Base-by-base conservation (phyloP, 495 filamentous ascomycete species). In the Neurospora sp. region DNA sequence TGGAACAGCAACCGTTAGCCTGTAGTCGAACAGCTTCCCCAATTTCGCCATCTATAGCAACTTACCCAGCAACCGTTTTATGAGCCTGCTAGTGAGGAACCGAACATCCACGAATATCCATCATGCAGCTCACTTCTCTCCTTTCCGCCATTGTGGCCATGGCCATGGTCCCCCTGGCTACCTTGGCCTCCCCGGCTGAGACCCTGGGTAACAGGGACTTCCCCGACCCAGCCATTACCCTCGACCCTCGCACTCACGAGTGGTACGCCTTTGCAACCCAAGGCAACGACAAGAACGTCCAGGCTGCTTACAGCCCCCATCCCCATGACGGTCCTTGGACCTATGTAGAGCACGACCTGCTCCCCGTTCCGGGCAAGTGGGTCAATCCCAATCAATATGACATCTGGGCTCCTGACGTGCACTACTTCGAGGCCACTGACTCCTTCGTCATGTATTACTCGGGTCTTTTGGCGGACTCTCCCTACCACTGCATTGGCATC, bases 391-490 rank as follows among this genome's bases (percentile, higher is more conserved):
- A 75, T 3, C 72, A 74, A 12, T 76, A 77, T 1, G 74, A 77
- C 10, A 81, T 81, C 20, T 87, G 86, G 86, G 86, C 86, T 4
- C 86, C 85, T 2, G 85, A 86, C 74, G 83, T 88, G 1, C 81
- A 80, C 10, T 76, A 72, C 66, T 75, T 80, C 59, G 42, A 73
- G 40, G 70, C 71, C 2, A 84, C 71, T 27, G 84, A 87, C 37
- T 81, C 78, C 69, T 90, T 83, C 74, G 83, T 89, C 7, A 85
- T 91, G 83, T 90, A 89, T 77, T 90, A 87, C 75, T 86, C 84
- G 10, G 88, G 82, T n/a, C 77, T 82, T 69, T 75, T 80, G 9
- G 73, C 76, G 9, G 74, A 78, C n/a, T 72, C 76, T 11, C 69
- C 73, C 0, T 78, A 83, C 42, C 88, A 90, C 75, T 90, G 88